These are phyloP conservation scores for Barbatosphaeria neglecta DNA, from an alignment of 495 filamentous ascomycete species.

Conservation along the genomic window DNA sequence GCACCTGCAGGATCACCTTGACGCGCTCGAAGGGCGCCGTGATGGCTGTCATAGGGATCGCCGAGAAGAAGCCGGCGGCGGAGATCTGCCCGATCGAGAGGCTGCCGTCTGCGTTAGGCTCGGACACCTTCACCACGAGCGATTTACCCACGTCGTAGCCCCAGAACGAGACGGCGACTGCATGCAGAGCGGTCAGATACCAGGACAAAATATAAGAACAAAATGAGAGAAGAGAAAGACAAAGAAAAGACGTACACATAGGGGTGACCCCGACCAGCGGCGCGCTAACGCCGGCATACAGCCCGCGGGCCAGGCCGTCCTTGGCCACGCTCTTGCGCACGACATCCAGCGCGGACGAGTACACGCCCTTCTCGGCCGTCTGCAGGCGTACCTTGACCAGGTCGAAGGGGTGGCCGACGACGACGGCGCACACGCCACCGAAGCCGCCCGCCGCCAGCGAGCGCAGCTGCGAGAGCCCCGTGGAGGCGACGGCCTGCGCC, in stretches of 20 bases:
- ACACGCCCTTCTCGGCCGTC: conserved; percentile 89
- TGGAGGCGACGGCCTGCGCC: conserved; percentile 31
- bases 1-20: conserved; percentile 95
- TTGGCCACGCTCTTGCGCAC: conserved; percentile 76
- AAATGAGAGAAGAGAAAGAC: not conserved
- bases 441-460: conserved; percentile 84
- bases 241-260: conserved; percentile 66
- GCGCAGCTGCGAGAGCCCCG: conserved; percentile 45
- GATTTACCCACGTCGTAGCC: conserved; percentile 93
- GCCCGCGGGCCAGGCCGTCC: conserved; percentile 69
- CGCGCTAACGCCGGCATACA: conserved; percentile 96
- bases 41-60: conserved; percentile 94
- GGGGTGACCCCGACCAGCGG: conserved; percentile 92
- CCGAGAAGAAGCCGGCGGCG: conserved; percentile 91
- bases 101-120: conserved; percentile 49
- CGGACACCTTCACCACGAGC: conserved; percentile 59
- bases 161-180: conserved; percentile 98
- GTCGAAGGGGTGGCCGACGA: conserved; percentile 94
- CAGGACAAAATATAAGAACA: not conserved
- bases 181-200: not conserved
- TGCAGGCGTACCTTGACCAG: conserved; percentile 95
- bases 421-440: conserved; percentile 84
- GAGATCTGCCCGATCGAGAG: conserved; percentile 81
- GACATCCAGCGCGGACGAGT: conserved; percentile 82
- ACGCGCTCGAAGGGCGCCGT: conserved; percentile 97